These are phyloP conservation scores for Thymus mandschuricus DNA, from an alignment of 257 asterid genomes.

Conservation along the genomic window DNA sequence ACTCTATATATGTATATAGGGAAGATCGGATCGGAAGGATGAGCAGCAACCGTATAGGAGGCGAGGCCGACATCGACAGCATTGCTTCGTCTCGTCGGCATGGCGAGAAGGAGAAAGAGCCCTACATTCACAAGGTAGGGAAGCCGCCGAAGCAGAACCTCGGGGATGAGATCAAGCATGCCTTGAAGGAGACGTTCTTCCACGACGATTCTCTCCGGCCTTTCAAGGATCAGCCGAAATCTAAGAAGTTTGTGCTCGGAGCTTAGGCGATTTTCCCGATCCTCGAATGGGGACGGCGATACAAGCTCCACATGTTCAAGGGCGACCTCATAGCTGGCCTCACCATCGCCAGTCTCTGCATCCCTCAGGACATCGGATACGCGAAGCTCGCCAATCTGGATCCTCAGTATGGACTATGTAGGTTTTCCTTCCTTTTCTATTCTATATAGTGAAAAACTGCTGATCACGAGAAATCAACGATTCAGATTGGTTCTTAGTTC, in stretches of 20 bases:
- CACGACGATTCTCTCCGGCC: conserved; percentile 70
- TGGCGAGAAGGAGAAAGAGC: conserved; percentile 27
- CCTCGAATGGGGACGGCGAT: conserved; percentile 67
- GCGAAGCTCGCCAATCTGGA: conserved; percentile 71
- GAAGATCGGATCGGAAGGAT: conserved; percentile 3
- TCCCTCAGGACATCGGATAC: conserved; percentile 91
- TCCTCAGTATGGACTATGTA: conserved; percentile 76
- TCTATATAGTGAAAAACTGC: too few relatives aligned
- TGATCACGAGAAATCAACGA: too few relatives aligned
- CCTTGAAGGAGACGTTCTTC: conserved; percentile 66
- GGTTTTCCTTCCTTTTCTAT: conserved; percentile 20
- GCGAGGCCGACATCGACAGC: conserved; percentile 40
- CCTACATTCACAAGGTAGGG: conserved; percentile 62
- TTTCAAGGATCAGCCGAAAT: conserved; percentile 54
- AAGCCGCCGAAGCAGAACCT: conserved; percentile 61
- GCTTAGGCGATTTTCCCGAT: conserved; percentile 61
- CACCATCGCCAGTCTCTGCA: conserved; percentile 81
- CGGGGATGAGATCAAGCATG: conserved; percentile 46
- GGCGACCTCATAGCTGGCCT: conserved; percentile 85
- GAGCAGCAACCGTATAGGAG: conserved; percentile 40
- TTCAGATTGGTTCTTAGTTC: too few relatives aligned
- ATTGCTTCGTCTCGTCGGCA: conserved; percentile 43
- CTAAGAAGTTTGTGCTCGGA: conserved; percentile 45
- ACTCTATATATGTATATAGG: too few relatives aligned
- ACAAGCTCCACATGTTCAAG: conserved; percentile 54